Evolutionary conservation across 1,139 yeast species (phyloP).

Genomic region (Komagataea norvegica): DNA sequence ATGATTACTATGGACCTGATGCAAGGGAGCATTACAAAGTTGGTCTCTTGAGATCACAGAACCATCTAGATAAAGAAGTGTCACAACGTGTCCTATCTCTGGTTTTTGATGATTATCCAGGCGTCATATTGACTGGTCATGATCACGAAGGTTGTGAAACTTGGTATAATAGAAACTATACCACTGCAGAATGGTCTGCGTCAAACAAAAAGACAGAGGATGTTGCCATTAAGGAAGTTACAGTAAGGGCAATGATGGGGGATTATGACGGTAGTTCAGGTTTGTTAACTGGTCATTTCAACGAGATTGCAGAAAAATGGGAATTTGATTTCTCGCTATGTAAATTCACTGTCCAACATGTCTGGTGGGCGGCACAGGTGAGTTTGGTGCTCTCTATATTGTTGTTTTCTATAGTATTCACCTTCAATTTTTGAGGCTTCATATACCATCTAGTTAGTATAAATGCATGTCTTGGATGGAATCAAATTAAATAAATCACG

Average conservation of each 20-base stretch:
- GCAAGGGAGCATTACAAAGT: slow-evolving; percentile 60
- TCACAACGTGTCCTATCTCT: slow-evolving; percentile 63
- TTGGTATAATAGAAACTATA: slow-evolving; percentile 45
- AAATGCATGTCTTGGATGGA: too few relatives aligned
- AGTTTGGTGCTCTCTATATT: slow-evolving; percentile 40
- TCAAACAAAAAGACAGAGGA: slow-evolving; percentile 33
- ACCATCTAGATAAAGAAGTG: slow-evolving; percentile 67
- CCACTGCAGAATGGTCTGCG: slow-evolving; percentile 53
- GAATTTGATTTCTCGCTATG: slow-evolving; percentile 68
- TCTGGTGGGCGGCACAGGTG: slow-evolving; percentile 90
- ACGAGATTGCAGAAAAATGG: slow-evolving; percentile 42
- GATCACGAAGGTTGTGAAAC: slow-evolving; percentile 93
- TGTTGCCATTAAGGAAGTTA: slow-evolving; percentile 57
- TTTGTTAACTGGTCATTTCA: slow-evolving; percentile 65
- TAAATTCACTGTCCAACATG: slow-evolving; percentile 82
- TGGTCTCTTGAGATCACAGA: slow-evolving; percentile 77
- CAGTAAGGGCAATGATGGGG: slow-evolving; percentile 94
- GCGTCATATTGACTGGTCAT: slow-evolving; percentile 87
- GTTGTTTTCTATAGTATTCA: slow-evolving; percentile 16
- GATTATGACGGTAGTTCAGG: slow-evolving; percentile 91
- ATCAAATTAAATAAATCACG: too few relatives aligned
- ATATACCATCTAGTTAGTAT: too few relatives aligned
- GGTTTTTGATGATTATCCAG: slow-evolving; percentile 65
- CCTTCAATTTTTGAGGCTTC: slow-evolving; percentile 15
- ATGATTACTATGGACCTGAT: slow-evolving; percentile 54